Percentiles rank a stretch among this genome's conserved stretches.
These are phyloP conservation scores for Rehmannia glutinosa DNA, from an alignment of 257 asterid genomes.

Conservation along the genomic window DNA sequence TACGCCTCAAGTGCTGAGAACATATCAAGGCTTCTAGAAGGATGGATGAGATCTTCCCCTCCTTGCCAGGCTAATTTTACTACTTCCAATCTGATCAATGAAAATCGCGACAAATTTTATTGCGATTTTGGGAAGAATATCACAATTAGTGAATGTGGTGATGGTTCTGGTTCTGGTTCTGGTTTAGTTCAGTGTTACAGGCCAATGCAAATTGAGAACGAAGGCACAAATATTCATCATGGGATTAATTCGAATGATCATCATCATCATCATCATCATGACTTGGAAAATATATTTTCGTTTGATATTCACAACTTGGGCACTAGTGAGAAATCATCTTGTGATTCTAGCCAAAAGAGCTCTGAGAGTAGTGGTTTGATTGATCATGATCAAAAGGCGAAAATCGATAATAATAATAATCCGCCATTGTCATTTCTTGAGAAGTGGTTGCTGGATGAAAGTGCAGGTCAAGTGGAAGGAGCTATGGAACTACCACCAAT, in stretches of 20 bases:
- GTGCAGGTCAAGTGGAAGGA: constrained; percentile 60
- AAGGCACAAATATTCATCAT: constrained; percentile 14
- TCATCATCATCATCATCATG: constrained; percentile 17
- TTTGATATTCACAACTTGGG: constrained; percentile 31
- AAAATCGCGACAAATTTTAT: constrained; percentile 1
- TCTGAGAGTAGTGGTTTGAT: constrained; percentile 29
- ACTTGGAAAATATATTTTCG: constrained; percentile 38
- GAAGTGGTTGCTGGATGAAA: constrained; percentile 88
- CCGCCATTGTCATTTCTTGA: constrained; percentile 78
- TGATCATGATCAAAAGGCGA: constrained; percentile 27
- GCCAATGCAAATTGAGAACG: constrained; percentile 19
- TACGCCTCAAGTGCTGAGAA: constrained; percentile 92
- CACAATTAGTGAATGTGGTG: neutral
- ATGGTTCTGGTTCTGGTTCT: neutral
- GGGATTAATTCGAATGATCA: constrained; percentile 8
- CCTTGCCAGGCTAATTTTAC: constrained; percentile 3
- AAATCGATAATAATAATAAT: constrained; percentile 14
- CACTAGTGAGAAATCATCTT: constrained; percentile 31
- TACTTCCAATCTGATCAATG: neutral
- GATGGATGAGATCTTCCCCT: constrained; percentile 86
- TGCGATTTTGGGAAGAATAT: constrained; percentile 2
- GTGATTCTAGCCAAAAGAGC: constrained; percentile 54
- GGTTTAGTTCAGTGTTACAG: constrained; percentile 28
- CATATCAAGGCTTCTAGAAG: constrained; percentile 82
- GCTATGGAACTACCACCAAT: constrained; percentile 61